Evolutionary conservation across 2,329 filamentous ascomycete genomes (phyloP).

Genomic region (Parastagonospora avenae): DNA sequence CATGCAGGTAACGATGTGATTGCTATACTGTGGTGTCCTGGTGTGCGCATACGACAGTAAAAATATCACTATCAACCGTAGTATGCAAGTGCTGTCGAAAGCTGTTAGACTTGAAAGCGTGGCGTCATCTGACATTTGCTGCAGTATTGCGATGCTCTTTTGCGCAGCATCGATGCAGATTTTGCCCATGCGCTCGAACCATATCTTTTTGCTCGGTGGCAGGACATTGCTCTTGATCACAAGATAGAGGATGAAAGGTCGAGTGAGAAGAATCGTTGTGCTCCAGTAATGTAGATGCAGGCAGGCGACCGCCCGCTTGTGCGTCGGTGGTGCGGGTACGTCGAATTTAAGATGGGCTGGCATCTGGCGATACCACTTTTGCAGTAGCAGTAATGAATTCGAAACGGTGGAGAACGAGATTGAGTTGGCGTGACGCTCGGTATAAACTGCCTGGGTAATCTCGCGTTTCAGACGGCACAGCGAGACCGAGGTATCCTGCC

Average conservation of each 20-base stretch:
- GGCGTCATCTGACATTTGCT: slow-evolving; percentile 32
- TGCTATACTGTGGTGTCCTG: slow-evolving; percentile 29
- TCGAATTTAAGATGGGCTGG: slow-evolving; percentile 41
- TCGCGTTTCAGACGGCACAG: slow-evolving; percentile 41
- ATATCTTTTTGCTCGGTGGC: slow-evolving; percentile 32
- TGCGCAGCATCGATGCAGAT: slow-evolving; percentile 41
- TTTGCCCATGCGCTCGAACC: slow-evolving; percentile 42
- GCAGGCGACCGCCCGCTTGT: slow-evolving; percentile 41
- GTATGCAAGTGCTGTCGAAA: slow-evolving; percentile 43
- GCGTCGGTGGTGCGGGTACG: slow-evolving; percentile 35
- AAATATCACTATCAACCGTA: slow-evolving; percentile 43
- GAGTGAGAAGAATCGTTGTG: slow-evolving; percentile 39
- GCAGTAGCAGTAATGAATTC: slow-evolving; percentile 36
- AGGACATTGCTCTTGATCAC: slow-evolving; percentile 36
- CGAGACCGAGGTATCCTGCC: slow-evolving; percentile 37
- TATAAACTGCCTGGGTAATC: slow-evolving; percentile 43
- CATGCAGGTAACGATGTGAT: slow-evolving; percentile 34
- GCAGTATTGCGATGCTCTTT: slow-evolving; percentile 32
- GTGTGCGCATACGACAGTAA: slow-evolving; percentile 42
- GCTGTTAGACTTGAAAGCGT: slow-evolving; percentile 40
- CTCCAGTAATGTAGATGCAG: slow-evolving; percentile 46
- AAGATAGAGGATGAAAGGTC: slow-evolving; percentile 43
- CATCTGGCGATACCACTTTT: slow-evolving; percentile 40
- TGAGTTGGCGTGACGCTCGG: slow-evolving; percentile 34
- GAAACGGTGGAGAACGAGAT: slow-evolving; percentile 44